Base-by-base conservation (phyloP, 495 filamentous ascomycete genomes). In the Hamigera avellanea region DNA sequence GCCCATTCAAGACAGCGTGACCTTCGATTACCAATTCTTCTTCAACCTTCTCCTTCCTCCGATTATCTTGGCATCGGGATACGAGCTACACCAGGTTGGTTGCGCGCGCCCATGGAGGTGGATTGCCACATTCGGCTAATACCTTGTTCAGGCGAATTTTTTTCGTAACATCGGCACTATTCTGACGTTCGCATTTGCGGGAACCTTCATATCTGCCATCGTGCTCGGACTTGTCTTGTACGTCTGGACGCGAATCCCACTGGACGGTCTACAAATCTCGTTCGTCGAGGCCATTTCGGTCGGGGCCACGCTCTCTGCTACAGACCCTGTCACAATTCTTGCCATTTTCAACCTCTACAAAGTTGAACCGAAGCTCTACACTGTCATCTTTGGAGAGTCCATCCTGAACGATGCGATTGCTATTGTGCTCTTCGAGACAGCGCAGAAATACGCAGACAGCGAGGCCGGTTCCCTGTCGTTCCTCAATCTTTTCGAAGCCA, bases 261-360 rank as follows among this genome's bases (percentile, higher is more conserved):
- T 93, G 26, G 86, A 91, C 57, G 80, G 83, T 1, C 61, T 96
- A 41, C 73, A 83, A 26, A 83, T 96, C 50, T 74, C 75, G 8
- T 94, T 93, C 48, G 81, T 95, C 33, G 91, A 98, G 50, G 91
- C 91, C 29, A 85, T 96, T 40, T 93, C 86, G 1, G 86, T 96
- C 14, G 91, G 91, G 34, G 91, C 91, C 14, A 96, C 91, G 0
- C 72, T 98, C 17, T 96, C 91, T 1, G 91, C 91, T 37, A 98
- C 91, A 0, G 91, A 98, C 51, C 91, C 91, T 0, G 87, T 98
- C 33, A 98, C 91, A 0, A 95, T 98, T 46, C 69, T 98, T 21
- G 91, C 91, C 35, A 98, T 98, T 39, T 98, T 98, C 76, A 98
- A 95, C 53, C 81, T 93, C 1, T 96, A 95, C 69, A 95, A 95